Evolutionary conservation across 2,329 filamentous ascomycete species (phyloP).

Genomic region (Anthostomella pinea): DNA sequence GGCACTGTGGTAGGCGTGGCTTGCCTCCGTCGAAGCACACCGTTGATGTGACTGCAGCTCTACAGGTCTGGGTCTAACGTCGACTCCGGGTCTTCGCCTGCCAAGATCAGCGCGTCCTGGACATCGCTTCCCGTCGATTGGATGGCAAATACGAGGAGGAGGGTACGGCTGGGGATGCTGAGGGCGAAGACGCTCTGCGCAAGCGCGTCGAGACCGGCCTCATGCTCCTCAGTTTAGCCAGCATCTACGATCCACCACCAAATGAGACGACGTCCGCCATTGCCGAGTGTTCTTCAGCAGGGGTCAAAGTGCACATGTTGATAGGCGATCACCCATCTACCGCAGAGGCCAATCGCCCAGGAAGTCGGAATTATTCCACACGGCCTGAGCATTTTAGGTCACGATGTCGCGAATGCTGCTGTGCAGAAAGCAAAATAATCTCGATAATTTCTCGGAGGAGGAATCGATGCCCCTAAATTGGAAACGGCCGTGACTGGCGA

Average conservation of each 20-base stretch:
- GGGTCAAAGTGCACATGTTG: slow-evolving; percentile 79
- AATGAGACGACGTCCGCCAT: slow-evolving; percentile 75
- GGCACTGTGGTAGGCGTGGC: too few species aligned
- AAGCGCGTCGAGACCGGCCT: slow-evolving; percentile 64
- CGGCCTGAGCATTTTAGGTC: slow-evolving; percentile 57
- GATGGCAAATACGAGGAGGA: slow-evolving; percentile 45
- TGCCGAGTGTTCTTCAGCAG: slow-evolving; percentile 65
- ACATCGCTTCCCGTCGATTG: slow-evolving; percentile 63
- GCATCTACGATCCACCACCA: slow-evolving; percentile 83
- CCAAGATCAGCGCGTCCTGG: slow-evolving; percentile 70
- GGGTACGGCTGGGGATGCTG: slow-evolving; percentile 17
- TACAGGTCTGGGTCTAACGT: too few species aligned
- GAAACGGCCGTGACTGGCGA: slow-evolving; percentile 90
- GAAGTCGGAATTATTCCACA: slow-evolving; percentile 75
- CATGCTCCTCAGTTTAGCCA: slow-evolving; percentile 75
- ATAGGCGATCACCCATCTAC: slow-evolving; percentile 81
- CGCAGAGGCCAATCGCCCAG: slow-evolving; percentile 71
- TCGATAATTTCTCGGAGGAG: slow-evolving; percentile 71
- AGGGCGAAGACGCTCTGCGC: slow-evolving; percentile 49
- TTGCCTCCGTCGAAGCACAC: too few species aligned
- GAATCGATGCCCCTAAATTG: slow-evolving; percentile 83
- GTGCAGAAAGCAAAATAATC: slow-evolving; percentile 75
- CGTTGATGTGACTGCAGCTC: too few species aligned
- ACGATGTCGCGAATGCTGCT: slow-evolving; percentile 62
- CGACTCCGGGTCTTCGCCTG: slow-evolving; percentile 61